A percentile compares a stretch with the other conserved stretches of the same genome.
phyloP scores from a whole-genome alignment of 2,329 filamentous ascomycete species.

The Ilyonectria mors-panacis region DNA sequence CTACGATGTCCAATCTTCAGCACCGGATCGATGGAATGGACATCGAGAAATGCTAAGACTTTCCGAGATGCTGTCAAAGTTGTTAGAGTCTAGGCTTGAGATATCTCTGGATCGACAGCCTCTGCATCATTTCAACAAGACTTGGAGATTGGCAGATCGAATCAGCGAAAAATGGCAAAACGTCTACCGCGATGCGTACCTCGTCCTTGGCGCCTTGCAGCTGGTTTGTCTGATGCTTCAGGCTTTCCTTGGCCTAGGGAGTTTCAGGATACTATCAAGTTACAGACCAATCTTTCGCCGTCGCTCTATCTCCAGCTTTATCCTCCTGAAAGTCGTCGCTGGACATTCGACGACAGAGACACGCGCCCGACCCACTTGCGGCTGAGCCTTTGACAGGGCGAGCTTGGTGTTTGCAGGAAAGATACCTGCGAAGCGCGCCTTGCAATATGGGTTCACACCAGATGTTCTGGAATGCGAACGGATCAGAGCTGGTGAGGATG shows the following conservation, averaged over 20 bases:
- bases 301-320: background rate
- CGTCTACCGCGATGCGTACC: slow-evolving; percentile 18
- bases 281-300: background rate
- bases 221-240: slow-evolving; percentile 1
- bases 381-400: slow-evolving; percentile 18
- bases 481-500: slow-evolving; percentile 12
- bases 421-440: slow-evolving; percentile 13
- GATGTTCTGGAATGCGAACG: slow-evolving; percentile 24
- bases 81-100: slow-evolving; percentile 6
- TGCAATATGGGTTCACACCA: slow-evolving; percentile 22
- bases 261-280: background rate
- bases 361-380: background rate
- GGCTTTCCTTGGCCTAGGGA: background rate
- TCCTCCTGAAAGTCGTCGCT: background rate
- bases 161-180: slow-evolving; percentile 23
- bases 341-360: background rate
- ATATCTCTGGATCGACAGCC: slow-evolving; percentile 27
- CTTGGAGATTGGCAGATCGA: slow-evolving; percentile 25
- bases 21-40: background rate
- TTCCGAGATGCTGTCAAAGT: slow-evolving; percentile 23
- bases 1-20: background rate
- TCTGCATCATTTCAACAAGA: slow-evolving; percentile 28
- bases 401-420: slow-evolving; percentile 25
- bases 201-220: slow-evolving; percentile 15
- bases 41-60: slow-evolving; percentile 8